phyloP scores from a whole-genome alignment of 1,139 yeast genomes.

The Yamadazyma blattariae region DNA sequence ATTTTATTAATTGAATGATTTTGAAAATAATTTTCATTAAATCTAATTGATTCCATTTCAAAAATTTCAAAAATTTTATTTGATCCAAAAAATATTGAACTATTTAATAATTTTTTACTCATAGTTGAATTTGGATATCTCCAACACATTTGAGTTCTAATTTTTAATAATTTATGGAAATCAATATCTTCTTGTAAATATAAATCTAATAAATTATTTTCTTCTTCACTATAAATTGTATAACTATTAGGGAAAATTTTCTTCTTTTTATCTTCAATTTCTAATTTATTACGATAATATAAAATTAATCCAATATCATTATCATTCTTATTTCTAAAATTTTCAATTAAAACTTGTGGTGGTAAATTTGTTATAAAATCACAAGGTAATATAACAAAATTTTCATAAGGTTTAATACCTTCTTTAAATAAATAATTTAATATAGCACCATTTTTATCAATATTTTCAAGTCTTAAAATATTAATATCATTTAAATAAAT shows the following conservation, averaged over 20 bases:
- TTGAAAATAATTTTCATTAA: constrained; percentile 36
- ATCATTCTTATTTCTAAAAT: constrained; percentile 67
- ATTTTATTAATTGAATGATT: constrained; percentile 62
- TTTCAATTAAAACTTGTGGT: constrained; percentile 83
- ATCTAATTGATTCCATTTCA: constrained; percentile 28
- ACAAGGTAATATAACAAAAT: constrained; percentile 84
- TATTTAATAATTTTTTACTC: constrained; percentile 70
- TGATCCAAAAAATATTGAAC: constrained; percentile 80
- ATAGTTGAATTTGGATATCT: constrained; percentile 74
- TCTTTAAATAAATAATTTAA: constrained; percentile 46
- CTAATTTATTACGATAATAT: constrained; percentile 68
- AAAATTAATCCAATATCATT: constrained; percentile 70
- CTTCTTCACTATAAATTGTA: constrained; percentile 42
- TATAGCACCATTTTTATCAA: constrained; percentile 62
- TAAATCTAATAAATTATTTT: constrained; percentile 62
- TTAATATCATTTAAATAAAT: constrained; percentile 30
- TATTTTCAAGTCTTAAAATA: constrained; percentile 34
- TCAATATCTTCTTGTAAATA: constrained; percentile 66
- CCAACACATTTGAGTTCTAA: constrained; percentile 90
- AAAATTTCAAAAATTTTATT: constrained; percentile 41
- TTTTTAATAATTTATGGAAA: constrained; percentile 63
- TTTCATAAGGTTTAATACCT: constrained; percentile 26
- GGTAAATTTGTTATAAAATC: constrained; percentile 91
- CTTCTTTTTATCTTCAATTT: constrained; percentile 70
- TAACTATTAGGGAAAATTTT: constrained; percentile 50